Conservation (phyloP, 2,329 filamentous ascomycete genomes). For the Trichocomaceae sp. region DNA sequence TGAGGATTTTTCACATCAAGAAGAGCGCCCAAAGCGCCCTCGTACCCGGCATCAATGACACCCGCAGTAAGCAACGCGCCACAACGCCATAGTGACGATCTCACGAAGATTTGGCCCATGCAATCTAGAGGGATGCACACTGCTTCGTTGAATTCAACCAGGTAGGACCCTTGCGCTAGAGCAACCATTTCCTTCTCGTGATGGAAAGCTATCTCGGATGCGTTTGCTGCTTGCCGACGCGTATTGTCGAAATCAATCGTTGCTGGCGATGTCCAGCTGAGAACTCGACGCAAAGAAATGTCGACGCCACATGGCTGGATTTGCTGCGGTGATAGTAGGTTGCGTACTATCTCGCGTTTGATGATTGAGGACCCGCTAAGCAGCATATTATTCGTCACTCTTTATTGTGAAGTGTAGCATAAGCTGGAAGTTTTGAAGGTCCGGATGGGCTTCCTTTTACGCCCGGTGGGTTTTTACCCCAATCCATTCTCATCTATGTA, state of each 20-base stretch:
- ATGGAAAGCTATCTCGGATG: conserved; percentile 16
- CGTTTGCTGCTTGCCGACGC: conserved; percentile 20
- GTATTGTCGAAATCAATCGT: conserved; percentile 27
- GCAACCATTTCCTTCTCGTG: conserved; percentile 13
- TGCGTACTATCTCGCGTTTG: conserved; percentile 18
- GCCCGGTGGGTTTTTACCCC: too few species aligned
- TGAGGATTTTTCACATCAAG: conserved; percentile 32
- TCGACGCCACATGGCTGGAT: conserved; percentile 29
- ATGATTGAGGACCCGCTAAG: conserved; percentile 15
- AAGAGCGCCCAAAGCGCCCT: conserved; percentile 36
- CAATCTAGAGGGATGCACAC: conserved; percentile 33
- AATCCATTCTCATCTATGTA: too few species aligned
- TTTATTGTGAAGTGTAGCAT: too few species aligned
- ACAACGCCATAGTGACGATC: conserved; percentile 38
- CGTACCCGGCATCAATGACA: conserved; percentile 40
- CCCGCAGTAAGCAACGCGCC: conserved; percentile 34
- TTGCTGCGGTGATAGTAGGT: conserved; percentile 19
- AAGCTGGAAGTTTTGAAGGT: too few species aligned
- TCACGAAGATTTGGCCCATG: conserved; percentile 35
- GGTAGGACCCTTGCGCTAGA: conserved; percentile 28
- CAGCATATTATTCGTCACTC: too few species aligned
- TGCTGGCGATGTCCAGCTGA: conserved; percentile 24
- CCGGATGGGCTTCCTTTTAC: too few species aligned
- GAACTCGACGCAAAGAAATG: conserved; percentile 23
- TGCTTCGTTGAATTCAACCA: conserved; percentile 38